Base-by-base conservation (phyloP, 306 rosid genomes). In the Begonia masoniana region DNA sequence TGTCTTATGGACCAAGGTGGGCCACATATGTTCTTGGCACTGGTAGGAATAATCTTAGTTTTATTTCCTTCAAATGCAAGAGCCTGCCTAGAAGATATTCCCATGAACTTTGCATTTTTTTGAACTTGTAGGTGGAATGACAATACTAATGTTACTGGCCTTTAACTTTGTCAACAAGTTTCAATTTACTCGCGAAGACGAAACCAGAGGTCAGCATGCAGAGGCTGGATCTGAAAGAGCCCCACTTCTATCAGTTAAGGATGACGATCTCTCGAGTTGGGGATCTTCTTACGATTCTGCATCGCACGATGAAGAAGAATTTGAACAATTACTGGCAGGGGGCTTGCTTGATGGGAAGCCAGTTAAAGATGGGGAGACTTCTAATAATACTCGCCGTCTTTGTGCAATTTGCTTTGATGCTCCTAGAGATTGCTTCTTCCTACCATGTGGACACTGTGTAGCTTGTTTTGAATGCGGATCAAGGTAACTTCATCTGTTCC, bases 401-500 rank as follows among this genome's bases (percentile, higher is more conserved):
- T 87, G 96, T 54, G 94, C 87, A 21, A 80, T 87, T 68, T 87
- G 96, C 69, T 83, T 83, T 57, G 96, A 87, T 81, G 94, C 94
- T 74, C 87, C 89, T 7, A 69, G 96, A 59, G 94, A 83, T 65
- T 83, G 96, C 66, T 87, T 83, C 71, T 87, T 87, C 66, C 96
- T 87, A 70, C 96, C 96, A 35, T 83, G 96, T 2, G 94, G 96
- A 36, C 96, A 87, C 57, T 80, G 87, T 48, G 89, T 72, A 43
- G 84, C 87, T 68, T 87, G 96, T 66, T 87, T 78, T 68, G 76
- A 61, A 12, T 87, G 96, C 49, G 94, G 79, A 70, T 67, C 80
- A 26, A 83, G 94, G 96, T 87, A 76, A 13, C 10, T 1, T 31
- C 39, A 7, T 31, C 39, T 5, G 39, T 31, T 31, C 39, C 39